Conservation (phyloP, 768 basidiomycete genomes). For the Leccinum uliginosum region DNA sequence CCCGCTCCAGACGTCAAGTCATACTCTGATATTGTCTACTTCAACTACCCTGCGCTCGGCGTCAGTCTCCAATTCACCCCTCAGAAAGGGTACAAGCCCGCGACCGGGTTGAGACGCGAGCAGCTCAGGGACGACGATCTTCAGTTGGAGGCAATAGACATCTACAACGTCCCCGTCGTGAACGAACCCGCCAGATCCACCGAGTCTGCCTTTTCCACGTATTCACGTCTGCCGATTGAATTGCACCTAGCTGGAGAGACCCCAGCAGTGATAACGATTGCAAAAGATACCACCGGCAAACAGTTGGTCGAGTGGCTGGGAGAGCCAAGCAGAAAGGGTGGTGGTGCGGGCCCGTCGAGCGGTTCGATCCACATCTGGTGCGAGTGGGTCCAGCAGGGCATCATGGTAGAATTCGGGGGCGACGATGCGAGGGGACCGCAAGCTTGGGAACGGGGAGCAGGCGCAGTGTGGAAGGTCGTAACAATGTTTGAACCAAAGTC, state of each 20-base stretch:
- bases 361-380: constrained; percentile 92
- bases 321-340: constrained; percentile 89
- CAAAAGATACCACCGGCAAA: constrained; percentile 58
- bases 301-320: constrained; percentile 73
- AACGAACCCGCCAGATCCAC: constrained; percentile 38
- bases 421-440: constrained; percentile 72
- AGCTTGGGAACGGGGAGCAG: constrained; percentile 85
- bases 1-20: constrained; percentile 62
- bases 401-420: constrained; percentile 86
- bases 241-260: constrained; percentile 39
- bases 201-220: constrained; percentile 54
- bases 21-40: constrained; percentile 81
- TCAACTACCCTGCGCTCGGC: constrained; percentile 78
- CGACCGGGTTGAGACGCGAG: constrained; percentile 38
- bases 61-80: constrained; percentile 79
- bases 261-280: constrained; percentile 40
- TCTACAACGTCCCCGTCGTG: constrained; percentile 62
- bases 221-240: constrained; percentile 50
- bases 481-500: constrained; percentile 49
- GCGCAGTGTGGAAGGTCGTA: constrained; percentile 72
- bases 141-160: constrained; percentile 67
- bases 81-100: constrained; percentile 56
- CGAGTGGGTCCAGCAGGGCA: constrained; percentile 78
- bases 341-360: constrained; percentile 77
- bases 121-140: constrained; percentile 50